phyloP scores from a whole-genome alignment of 1,284 basidiomycete species.

The Polyporus tsugae region DNA sequence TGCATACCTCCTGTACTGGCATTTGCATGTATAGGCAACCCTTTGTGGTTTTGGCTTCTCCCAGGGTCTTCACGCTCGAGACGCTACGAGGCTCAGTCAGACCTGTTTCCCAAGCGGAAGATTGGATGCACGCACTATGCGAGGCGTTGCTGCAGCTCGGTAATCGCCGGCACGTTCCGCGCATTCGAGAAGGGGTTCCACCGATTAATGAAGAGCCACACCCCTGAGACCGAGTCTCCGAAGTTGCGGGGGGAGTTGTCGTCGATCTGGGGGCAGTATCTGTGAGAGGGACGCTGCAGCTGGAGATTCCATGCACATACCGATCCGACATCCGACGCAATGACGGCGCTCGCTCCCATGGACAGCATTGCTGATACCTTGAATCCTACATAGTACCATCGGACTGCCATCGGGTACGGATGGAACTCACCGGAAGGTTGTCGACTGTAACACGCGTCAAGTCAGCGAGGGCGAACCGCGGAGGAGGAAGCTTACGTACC shows the following conservation, averaged over 20 bases:
- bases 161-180: conserved; percentile 88
- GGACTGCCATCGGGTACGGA: not conserved
- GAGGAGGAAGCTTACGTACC: conserved; percentile 54
- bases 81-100: conserved; percentile 62
- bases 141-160: conserved; percentile 95
- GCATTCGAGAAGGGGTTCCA: conserved; percentile 93
- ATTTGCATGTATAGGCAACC: conserved; percentile 94
- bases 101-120: not conserved
- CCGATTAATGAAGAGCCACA: conserved; percentile 94
- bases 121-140: conserved; percentile 78
- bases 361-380: conserved; percentile 92
- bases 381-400: conserved; percentile 18
- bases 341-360: conserved; percentile 92
- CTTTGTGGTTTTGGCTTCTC: conserved; percentile 91
- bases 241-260: conserved; percentile 96
- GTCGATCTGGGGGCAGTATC: conserved; percentile 65
- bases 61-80: conserved; percentile 93
- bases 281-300: conserved; percentile 5
- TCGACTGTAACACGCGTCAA: conserved; percentile 65
- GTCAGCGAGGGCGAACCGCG: conserved; percentile 18
- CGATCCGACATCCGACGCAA: conserved; percentile 95
- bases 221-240: conserved; percentile 95
- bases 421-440: conserved; percentile 79
- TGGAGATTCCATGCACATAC: conserved; percentile 52
- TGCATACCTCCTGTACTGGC: conserved; percentile 87